These are phyloP conservation scores for Elongisporangium undulatum DNA, from an alignment of 352 stramenopile genomes.

Conservation along the genomic window DNA sequence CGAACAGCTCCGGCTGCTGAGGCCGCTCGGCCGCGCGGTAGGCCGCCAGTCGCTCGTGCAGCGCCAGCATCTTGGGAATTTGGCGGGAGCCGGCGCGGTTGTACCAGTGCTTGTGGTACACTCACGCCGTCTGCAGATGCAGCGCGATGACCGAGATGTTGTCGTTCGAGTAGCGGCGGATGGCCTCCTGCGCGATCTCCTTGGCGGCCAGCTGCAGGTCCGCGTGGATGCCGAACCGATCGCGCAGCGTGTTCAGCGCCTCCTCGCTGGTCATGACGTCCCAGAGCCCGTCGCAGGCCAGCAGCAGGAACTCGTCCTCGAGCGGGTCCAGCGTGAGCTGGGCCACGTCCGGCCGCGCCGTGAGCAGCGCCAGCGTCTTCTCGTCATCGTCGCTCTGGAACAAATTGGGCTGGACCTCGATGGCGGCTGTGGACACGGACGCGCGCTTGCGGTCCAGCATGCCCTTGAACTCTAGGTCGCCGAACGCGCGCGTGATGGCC, in stretches of 20 bases:
- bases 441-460: slow-evolving; percentile 14
- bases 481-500: slow-evolving; percentile 82
- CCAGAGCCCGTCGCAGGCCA: slow-evolving; percentile 84
- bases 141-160: slow-evolving; percentile 72
- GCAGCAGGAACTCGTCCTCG: slow-evolving; percentile 57
- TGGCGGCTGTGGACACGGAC: slow-evolving; percentile 8
- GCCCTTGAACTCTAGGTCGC: slow-evolving; percentile 81
- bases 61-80: slow-evolving; percentile 11
- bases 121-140: slow-evolving; percentile 6
- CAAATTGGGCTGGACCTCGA: slow-evolving; percentile 18
- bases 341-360: slow-evolving; percentile 45
- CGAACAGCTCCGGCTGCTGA: slow-evolving; percentile 29
- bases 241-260: slow-evolving; percentile 44
- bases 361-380: slow-evolving; percentile 46
- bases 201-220: slow-evolving; percentile 56
- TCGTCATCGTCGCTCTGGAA: slow-evolving; percentile 43
- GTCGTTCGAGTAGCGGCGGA: slow-evolving; percentile 72
- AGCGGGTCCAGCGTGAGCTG: slow-evolving; percentile 26
- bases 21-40: slow-evolving; percentile 6
- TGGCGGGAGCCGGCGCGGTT: not conserved
- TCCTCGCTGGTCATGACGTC: slow-evolving; percentile 74
- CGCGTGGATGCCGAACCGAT: slow-evolving; percentile 42
- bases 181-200: slow-evolving; percentile 68
- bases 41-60: slow-evolving; percentile 13
- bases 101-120: not conserved